A percentile compares a stretch with the other conserved stretches of the same genome.
phyloP scores from a whole-genome alignment of 2,329 filamentous ascomycete genomes.

The Ceratocystis variospora region DNA sequence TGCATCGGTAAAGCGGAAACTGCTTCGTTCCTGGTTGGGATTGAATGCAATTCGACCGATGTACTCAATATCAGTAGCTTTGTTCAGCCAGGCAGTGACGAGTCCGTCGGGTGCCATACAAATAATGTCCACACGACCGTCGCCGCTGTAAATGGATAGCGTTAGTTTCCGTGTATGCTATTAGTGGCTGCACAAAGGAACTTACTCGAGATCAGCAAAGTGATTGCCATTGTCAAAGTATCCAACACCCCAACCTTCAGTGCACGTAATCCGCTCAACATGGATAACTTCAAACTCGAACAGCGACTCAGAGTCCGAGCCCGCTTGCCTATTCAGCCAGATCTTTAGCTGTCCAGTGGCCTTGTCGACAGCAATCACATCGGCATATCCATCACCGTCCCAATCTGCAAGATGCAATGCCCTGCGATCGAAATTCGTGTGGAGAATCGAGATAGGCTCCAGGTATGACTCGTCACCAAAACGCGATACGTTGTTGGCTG shows the following conservation, averaged over 20 bases:
- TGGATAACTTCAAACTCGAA: constrained; percentile 18
- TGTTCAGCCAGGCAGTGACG: constrained; percentile 22
- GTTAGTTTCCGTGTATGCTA: constrained; percentile 4
- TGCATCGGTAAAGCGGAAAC: constrained; percentile 29
- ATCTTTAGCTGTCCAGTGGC: constrained; percentile 12
- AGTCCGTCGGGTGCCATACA: constrained; percentile 25
- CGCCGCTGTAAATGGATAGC: constrained; percentile 19
- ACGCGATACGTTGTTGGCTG: background rate
- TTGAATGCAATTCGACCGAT: constrained; percentile 25
- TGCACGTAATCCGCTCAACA: constrained; percentile 19
- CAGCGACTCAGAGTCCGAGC: background rate
- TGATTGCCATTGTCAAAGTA: constrained; percentile 24
- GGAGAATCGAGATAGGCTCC: constrained; percentile 4
- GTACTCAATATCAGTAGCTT: constrained; percentile 18
- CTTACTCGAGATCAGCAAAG: constrained; percentile 25
- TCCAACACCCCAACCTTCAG: constrained; percentile 23
- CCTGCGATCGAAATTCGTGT: constrained; percentile 21
- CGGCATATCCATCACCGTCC: constrained; percentile 28
- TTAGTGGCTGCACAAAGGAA: background rate
- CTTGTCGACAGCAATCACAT: constrained; percentile 21
- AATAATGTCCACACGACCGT: constrained; percentile 25
- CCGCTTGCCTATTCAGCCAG: constrained; percentile 19
- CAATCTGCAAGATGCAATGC: constrained; percentile 28
- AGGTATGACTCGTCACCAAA: background rate
- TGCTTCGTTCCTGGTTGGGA: constrained; percentile 26